These are phyloP conservation scores for Raffaelea ambrosiae DNA, from an alignment of 2,329 filamentous ascomycete genomes.

Conservation along the genomic window DNA sequence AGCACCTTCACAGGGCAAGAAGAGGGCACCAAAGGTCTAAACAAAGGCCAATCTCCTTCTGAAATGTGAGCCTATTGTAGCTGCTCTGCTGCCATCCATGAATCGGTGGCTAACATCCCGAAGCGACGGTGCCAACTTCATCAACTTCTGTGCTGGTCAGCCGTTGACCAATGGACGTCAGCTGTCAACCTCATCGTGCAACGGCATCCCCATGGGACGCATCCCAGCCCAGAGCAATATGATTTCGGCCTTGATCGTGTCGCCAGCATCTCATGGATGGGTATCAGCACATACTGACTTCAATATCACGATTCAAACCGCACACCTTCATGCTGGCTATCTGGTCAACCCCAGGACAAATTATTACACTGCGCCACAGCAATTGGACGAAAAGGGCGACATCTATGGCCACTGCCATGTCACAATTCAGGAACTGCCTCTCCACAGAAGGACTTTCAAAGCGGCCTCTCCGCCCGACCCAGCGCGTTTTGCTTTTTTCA, in stretches of 20 bases:
- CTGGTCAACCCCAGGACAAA: conserved; percentile 45
- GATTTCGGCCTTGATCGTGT: conserved; percentile 43
- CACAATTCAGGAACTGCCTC: conserved; percentile 38
- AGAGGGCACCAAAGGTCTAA: conserved; percentile 18
- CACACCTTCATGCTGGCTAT: conserved; percentile 39
- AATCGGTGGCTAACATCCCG: neutral
- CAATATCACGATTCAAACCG: conserved; percentile 36
- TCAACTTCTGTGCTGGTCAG: conserved; percentile 49
- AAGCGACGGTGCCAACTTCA: conserved; percentile 39
- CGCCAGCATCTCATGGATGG: conserved; percentile 29
- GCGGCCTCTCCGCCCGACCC: conserved; percentile 26
- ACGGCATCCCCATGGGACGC: conserved; percentile 49
- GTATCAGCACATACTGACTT: conserved; percentile 32
- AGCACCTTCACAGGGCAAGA: conserved; percentile 31
- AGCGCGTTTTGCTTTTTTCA: conserved; percentile 44
- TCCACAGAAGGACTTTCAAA: conserved; percentile 12
- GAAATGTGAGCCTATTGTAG: conserved; percentile 27
- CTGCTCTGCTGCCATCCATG: neutral
- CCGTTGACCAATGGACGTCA: conserved; percentile 47
- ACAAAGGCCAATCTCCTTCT: conserved; percentile 28
- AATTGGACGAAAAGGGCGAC: conserved; percentile 30
- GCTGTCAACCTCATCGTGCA: conserved; percentile 41
- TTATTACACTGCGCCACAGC: conserved; percentile 48
- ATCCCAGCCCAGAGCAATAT: conserved; percentile 42
- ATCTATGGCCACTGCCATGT: conserved; percentile 39